Base-by-base conservation (phyloP, 345 rosid species). In the Microcos paniculata region DNA sequence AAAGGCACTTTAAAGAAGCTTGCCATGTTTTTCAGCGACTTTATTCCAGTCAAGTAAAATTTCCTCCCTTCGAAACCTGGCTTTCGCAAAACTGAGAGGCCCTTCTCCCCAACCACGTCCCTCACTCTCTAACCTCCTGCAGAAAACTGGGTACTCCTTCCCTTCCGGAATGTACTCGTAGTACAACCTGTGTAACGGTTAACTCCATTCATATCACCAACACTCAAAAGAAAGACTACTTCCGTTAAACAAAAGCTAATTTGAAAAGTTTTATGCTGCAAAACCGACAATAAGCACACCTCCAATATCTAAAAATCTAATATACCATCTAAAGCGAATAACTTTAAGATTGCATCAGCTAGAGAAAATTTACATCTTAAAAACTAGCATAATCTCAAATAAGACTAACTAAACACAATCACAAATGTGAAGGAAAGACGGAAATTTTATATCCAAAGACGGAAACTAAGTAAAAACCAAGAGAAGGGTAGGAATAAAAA, bases 41-140 rank as follows among this genome's bases (percentile, higher is more conserved):
- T 88, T 83, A 76, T 94, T 94, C 98, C 98, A 94, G 76, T 94
- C 97, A 43, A 94, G 97, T 71, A 92, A 82, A 85, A 88, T 80
- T 82, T 94, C 89, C 85, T 94, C 97, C 78, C 57, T 83, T 24
- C 77, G 66, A 16, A 77, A 70, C 63, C 73, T 80, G 4, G 77
- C 79, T 35, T 59, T 79, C 49, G 64, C 81, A 67, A 73, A 51
- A 78, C 30, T 4, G 53, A 85, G 79, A 75, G 88, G 38, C 68
- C 76, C 77, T 49, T 84, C 76, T 68, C 79, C 26, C 91, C 85
- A 86, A 76, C 87, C 81, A 65, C 40, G 35, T 78, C 59, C 49
- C 73, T 71, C 77, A 0, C 74, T 77, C 2, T 51, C 85, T 55
- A 86, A 70, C 82, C 78, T 94, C 79, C 97, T 86, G 77, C 91